Percentiles rank a stretch among this genome's conserved stretches.
These are phyloP conservation scores for Pilatotrama ljubarskyi DNA, from an alignment of 768 basidiomycete genomes.

Conservation along the genomic window DNA sequence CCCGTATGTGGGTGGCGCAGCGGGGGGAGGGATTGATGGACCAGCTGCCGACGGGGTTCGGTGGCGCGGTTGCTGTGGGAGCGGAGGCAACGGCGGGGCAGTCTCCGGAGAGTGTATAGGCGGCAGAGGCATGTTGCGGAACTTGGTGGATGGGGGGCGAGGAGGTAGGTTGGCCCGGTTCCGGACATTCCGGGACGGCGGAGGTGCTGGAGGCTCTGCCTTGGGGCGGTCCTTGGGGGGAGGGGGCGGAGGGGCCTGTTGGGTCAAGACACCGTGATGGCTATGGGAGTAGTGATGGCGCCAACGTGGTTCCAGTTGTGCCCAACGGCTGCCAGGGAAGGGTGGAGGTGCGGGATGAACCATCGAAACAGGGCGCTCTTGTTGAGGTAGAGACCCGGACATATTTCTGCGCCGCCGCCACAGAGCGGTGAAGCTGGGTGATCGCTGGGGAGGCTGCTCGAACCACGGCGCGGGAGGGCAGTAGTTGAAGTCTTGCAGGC, in stretches of 20 bases:
- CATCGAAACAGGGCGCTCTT: background rate
- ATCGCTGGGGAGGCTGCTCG: background rate
- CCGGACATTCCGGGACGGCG: background rate
- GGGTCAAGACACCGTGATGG: background rate
- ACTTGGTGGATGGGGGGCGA: background rate
- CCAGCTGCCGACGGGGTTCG: too few relatives aligned
- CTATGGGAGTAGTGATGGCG: background rate
- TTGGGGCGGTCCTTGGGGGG: background rate
- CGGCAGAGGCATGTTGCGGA: background rate
- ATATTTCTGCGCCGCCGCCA: background rate
- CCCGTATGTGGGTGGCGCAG: background rate
- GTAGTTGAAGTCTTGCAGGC: slow-evolving; percentile 11
- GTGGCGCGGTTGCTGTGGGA: background rate
- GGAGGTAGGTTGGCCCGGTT: background rate
- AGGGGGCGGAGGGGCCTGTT: too few relatives aligned
- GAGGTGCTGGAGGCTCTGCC: background rate
- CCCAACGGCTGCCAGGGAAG: background rate
- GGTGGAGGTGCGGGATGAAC: background rate
- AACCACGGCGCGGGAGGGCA: background rate
- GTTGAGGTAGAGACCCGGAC: background rate
- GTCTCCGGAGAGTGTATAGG: background rate
- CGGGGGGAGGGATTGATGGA: background rate
- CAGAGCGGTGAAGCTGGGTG: background rate
- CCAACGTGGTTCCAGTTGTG: background rate
- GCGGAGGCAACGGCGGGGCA: background rate